Evolutionary conservation across 345 rosid species (phyloP), one percentile per base, ranked within the genome.

Genomic region (Dovyalis caffra): DNA sequence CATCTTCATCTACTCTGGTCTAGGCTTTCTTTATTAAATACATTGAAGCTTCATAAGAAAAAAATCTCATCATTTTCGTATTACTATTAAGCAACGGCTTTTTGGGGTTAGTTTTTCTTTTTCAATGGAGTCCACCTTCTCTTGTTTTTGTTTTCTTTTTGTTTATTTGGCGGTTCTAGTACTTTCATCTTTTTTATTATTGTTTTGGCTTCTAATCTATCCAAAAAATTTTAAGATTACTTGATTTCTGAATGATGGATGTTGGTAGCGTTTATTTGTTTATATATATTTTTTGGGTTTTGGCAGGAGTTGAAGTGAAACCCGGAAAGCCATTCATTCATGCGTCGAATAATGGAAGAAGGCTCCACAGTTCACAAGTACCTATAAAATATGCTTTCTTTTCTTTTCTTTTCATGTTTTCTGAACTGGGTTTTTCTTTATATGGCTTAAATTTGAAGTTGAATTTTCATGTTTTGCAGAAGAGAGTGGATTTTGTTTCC

Each of bases 341-440:
- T 37, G 37, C 47, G 1, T 38, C 86, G 35, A 73, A 38, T 11
- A 74, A 68, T n/a, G 8, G 66, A 34, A 74, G 76, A 81, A 82
- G 97, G 77, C 92, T 92, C 56, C 96, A 87, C 76, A 81, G 91
- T 47, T 87, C 97, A 2, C 93, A 86, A 91, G 95, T 87, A 76
- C 43, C 47, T 66, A 4, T 8, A 47, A 0, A 4, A 47, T 1
- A 6, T 25, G 10, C 45, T 35, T 4, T 8, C 2, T 67, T 58
- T 45, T 25, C n/a, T 1, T 60, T 35, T 33, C 69, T 16, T 58
- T 76, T 15, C 32, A 28, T 34, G 21, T 15, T 67, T 33, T 35
- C 28, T 45, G 53, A 9, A 15, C 26, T 72, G 23, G 21, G 5
- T 35, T 61, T 56, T 51, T 66, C n/a, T 12, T 34, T n/a, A 10